Percentiles rank a stretch among this genome's conserved stretches.
phyloP scores from a whole-genome alignment of 2,329 filamentous ascomycete genomes.

The Sclerotinia sclerotiorum region DNA sequence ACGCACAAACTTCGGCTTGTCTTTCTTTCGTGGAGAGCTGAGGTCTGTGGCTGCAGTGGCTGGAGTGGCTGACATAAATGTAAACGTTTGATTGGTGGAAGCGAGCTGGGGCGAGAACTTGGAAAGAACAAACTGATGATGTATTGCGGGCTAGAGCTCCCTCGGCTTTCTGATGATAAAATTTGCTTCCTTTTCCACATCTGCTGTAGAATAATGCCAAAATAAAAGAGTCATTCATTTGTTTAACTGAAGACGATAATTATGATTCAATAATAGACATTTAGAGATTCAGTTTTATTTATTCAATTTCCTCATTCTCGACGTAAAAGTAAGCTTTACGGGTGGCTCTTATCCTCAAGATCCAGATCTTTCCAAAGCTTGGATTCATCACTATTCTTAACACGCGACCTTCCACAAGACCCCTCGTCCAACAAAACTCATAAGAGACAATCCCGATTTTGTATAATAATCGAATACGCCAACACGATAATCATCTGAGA shows the following conservation, averaged over 20 bases:
- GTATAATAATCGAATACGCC: not conserved
- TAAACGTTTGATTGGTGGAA: not conserved
- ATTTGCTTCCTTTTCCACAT: constrained; percentile 8
- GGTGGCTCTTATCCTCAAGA: not conserved
- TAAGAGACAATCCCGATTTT: not conserved
- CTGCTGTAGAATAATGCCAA: not conserved
- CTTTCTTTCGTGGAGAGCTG: not conserved
- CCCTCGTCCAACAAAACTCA: not conserved
- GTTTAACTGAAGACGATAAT: not conserved
- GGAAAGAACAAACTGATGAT: constrained; percentile 9
- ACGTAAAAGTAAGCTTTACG: constrained; percentile 8
- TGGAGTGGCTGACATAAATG: not conserved
- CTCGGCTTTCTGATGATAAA: constrained; percentile 7
- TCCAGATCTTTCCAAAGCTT: not conserved
- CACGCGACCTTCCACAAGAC: constrained; percentile 11
- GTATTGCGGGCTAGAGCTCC: constrained; percentile 10
- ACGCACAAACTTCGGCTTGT: not conserved
- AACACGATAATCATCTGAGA: not conserved
- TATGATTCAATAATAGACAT: not conserved
- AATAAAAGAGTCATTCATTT: not conserved
- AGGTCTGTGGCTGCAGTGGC: not conserved
- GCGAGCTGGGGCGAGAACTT: constrained; percentile 3
- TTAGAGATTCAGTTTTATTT: not conserved
- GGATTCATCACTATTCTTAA: not conserved
- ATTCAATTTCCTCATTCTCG: not conserved